A percentile compares a stretch with the other conserved stretches of the same genome.
Evolutionary conservation across 179 eudicot species (phyloP).

Genomic region (Spinacia oleracea): DNA sequence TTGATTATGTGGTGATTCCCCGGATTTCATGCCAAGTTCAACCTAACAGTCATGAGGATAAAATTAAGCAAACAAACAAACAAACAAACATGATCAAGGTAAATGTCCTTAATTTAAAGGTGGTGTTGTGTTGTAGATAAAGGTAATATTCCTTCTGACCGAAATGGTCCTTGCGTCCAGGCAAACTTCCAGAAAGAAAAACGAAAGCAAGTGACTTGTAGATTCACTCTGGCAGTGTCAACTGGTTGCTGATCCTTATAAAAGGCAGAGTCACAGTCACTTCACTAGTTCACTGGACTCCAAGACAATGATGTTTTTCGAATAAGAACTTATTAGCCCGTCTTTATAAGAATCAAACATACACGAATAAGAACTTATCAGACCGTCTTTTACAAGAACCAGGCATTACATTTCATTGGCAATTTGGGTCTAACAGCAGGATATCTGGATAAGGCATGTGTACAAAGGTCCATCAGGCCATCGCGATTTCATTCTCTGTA

Average conservation of each 20-base stretch:
- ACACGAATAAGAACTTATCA: too few species aligned
- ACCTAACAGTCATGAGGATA: background rate
- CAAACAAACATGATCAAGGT: background rate
- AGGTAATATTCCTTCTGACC: background rate
- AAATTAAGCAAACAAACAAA: too few species aligned
- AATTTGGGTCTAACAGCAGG: background rate
- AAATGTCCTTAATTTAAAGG: background rate
- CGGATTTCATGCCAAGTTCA: background rate
- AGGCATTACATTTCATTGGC: background rate
- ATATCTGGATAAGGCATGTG: constrained; percentile 3
- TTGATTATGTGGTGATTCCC: background rate
- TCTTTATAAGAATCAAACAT: too few species aligned
- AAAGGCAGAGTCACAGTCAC: background rate
- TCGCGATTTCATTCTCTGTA: background rate
- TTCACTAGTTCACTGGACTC: background rate
- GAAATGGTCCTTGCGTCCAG: background rate
- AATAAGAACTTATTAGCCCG: too few species aligned
- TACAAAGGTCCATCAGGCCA: background rate
- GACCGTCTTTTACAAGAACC: too few species aligned
- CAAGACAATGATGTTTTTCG: background rate
- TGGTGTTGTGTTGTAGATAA: too few species aligned
- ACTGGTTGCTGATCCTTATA: background rate
- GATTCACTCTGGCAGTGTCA: background rate
- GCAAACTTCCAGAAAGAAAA: background rate
- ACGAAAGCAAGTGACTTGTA: background rate